Conservation (phyloP, 2,329 filamentous ascomycete species). For the Stemphylium beticola region DNA sequence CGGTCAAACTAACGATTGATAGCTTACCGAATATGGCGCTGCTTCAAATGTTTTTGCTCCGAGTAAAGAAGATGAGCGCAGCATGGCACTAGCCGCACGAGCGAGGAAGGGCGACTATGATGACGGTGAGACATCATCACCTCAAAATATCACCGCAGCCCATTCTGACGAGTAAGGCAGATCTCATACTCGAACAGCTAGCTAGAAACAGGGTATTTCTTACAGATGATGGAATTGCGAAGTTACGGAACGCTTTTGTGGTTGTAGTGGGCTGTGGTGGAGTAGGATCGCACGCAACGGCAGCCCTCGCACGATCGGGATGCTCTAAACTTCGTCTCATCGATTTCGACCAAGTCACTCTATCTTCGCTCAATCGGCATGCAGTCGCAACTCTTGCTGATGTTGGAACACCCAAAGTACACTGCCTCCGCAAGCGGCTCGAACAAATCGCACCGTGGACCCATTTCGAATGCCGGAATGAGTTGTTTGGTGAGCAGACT, state of each 20-base stretch:
- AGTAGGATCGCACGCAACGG: constrained; percentile 89
- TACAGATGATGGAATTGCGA: constrained; percentile 77
- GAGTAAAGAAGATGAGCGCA: constrained; percentile 63
- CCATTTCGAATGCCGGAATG: constrained; percentile 81
- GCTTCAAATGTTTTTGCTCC: constrained; percentile 53
- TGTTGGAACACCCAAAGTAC: constrained; percentile 90
- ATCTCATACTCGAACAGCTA: constrained; percentile 91
- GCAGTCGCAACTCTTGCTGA: constrained; percentile 92
- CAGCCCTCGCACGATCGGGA: constrained; percentile 85
- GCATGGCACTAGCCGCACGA: constrained; percentile 63
- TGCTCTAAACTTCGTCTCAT: constrained; percentile 87
- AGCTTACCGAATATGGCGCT: constrained; percentile 69
- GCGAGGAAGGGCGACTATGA: constrained; percentile 70
- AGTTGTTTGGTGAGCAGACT: constrained; percentile 75
- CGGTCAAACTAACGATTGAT: constrained; percentile 45
- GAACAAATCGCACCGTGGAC: constrained; percentile 92
- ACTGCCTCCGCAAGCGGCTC: constrained; percentile 78
- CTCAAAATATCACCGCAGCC: background rate
- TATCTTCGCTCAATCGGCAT: constrained; percentile 94
- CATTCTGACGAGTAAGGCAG: constrained; percentile 50
- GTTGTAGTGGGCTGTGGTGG: constrained; percentile 92
- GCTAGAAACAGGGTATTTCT: constrained; percentile 93
- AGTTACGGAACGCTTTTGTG: constrained; percentile 81
- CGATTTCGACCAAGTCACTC: constrained; percentile 96
- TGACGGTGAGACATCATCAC: constrained; percentile 54